phyloP scores from a whole-genome alignment of 768 basidiomycete species.

The Termitomyces sp. region DNA sequence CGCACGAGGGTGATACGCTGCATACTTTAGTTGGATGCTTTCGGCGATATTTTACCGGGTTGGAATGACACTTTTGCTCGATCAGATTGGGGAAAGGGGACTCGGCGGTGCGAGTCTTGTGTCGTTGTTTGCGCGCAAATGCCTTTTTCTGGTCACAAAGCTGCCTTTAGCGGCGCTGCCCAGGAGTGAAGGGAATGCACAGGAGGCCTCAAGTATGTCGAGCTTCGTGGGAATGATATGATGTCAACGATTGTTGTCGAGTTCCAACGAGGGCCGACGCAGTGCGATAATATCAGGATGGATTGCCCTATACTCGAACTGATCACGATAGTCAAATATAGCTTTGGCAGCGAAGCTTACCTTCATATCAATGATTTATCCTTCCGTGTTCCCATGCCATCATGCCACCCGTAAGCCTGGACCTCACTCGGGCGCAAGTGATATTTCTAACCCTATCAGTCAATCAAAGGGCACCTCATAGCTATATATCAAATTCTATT shows the following conservation, averaged over 20 bases:
- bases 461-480: not conserved
- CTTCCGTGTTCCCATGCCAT: not conserved
- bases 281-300: not conserved
- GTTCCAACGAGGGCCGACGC: not conserved
- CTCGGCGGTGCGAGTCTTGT: not conserved
- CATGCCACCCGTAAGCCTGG: not conserved
- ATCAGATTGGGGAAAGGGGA: not conserved
- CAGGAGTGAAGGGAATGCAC: not conserved
- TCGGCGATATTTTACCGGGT: not conserved
- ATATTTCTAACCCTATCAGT: not conserved
- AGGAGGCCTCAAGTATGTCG: not conserved
- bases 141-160: not conserved
- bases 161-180: not conserved
- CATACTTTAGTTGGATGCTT: not conserved
- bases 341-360: not conserved
- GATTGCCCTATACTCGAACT: not conserved
- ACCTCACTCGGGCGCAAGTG: not conserved
- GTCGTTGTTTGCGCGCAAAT: not conserved
- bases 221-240: not conserved
- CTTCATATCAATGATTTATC: not conserved
- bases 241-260: not conserved
- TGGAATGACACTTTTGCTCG: not conserved
- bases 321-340: not conserved
- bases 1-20: not conserved
- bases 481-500: not conserved